These are phyloP conservation scores for Crithidia fasciculata DNA, from an alignment of 208 protist species.

Conservation along the genomic window DNA sequence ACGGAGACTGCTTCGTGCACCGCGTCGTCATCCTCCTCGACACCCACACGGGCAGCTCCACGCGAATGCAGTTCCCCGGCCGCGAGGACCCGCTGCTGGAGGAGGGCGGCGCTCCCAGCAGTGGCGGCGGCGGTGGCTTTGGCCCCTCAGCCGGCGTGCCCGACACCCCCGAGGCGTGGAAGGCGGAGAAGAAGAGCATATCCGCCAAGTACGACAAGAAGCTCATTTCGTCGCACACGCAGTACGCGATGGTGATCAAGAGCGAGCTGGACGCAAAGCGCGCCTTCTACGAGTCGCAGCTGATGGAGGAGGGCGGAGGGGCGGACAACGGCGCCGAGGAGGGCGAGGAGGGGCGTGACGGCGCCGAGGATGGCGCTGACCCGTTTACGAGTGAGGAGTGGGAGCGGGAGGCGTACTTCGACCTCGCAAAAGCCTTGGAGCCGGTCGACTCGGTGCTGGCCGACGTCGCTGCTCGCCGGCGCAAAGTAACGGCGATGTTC, in stretches of 20 bases:
- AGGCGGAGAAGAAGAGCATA: slow-evolving; percentile 74
- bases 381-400: slow-evolving; percentile 10
- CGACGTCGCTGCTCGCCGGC: slow-evolving; percentile 14
- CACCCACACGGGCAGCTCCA: slow-evolving; percentile 54
- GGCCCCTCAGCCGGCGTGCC: neutral
- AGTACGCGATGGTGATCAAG: slow-evolving; percentile 82
- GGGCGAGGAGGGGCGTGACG: neutral
- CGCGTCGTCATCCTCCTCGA: slow-evolving; percentile 77
- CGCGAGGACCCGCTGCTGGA: slow-evolving; percentile 51
- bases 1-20: slow-evolving; percentile 90
- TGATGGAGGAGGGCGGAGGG: slow-evolving; percentile 18
- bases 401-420: slow-evolving; percentile 24
- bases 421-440: slow-evolving; percentile 30
- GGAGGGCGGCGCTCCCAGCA: slow-evolving; percentile 1
- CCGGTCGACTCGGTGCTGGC: slow-evolving; percentile 24
- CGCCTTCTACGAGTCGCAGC: slow-evolving; percentile 51
- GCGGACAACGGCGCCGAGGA: neutral
- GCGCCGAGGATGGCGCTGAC: neutral
- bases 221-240: slow-evolving; percentile 70
- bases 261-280: slow-evolving; percentile 74
- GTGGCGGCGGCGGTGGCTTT: neutral
- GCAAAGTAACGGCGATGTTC: slow-evolving; percentile 28
- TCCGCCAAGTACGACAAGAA: slow-evolving; percentile 85
- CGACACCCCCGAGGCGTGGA: slow-evolving; percentile 30
- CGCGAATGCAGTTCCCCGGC: slow-evolving; percentile 76